Evolutionary conservation across 1,284 basidiomycete species (phyloP).

Genomic region (Moesziomyces sp.): DNA sequence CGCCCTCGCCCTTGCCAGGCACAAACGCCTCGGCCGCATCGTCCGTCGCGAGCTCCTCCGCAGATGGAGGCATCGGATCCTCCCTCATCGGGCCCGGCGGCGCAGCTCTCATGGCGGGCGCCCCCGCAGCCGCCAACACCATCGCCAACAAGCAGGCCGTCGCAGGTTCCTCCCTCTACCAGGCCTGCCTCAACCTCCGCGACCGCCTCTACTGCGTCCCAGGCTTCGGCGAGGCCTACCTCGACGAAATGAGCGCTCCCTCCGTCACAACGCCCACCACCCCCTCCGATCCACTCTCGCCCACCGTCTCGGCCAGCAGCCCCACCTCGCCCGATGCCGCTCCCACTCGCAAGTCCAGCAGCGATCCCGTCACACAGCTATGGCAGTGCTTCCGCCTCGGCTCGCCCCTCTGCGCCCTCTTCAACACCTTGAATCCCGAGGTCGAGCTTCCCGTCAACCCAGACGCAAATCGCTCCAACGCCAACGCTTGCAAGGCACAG

Average conservation of each 20-base stretch:
- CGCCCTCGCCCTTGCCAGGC: constrained; percentile 29
- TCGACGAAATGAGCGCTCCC: constrained; percentile 35
- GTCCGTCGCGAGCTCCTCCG: constrained; percentile 21
- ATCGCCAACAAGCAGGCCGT: constrained; percentile 61
- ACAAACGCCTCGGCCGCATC: constrained; percentile 25
- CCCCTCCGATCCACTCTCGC: constrained; percentile 20
- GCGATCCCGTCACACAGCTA: constrained; percentile 81
- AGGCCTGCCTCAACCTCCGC: constrained; percentile 67
- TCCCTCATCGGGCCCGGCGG: constrained; percentile 55
- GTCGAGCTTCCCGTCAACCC: constrained; percentile 72
- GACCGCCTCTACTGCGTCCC: constrained; percentile 69
- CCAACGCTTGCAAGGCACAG: constrained; percentile 77
- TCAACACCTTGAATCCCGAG: constrained; percentile 83
- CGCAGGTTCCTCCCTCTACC: constrained; percentile 68
- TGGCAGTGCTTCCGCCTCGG: constrained; percentile 94
- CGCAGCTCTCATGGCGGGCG: constrained; percentile 50
- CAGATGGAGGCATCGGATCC: constrained; percentile 57
- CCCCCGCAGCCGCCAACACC: constrained; percentile 60
- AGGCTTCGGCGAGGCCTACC: constrained; percentile 64
- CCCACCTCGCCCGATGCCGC: constrained; percentile 27
- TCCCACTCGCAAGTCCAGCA: constrained; percentile 15
- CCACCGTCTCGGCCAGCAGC: constrained; percentile 13
- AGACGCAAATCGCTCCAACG: constrained; percentile 72
- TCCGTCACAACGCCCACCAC: constrained; percentile 27
- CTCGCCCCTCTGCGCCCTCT: constrained; percentile 91